These are phyloP conservation scores for Mycena vulgaris DNA, from an alignment of 768 basidiomycete species.

Conservation along the genomic window DNA sequence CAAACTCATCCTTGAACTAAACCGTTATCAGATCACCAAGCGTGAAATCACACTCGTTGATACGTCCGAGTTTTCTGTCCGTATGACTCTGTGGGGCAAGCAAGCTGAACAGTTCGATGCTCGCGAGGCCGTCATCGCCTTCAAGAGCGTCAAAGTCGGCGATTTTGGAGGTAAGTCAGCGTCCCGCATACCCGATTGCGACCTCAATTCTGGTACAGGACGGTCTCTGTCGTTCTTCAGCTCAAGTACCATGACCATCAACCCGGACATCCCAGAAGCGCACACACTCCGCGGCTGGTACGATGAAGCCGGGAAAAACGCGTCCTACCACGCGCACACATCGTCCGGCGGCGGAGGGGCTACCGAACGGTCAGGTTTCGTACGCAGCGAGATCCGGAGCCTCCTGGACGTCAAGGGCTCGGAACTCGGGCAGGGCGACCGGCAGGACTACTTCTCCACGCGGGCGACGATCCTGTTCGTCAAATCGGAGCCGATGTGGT, in stretches of 20 bases:
- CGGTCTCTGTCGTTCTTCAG: conserved; percentile 89
- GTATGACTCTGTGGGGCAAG: conserved; percentile 96
- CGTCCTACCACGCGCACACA: conserved; percentile 78
- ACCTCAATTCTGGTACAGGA: conserved; percentile 59
- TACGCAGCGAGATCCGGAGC: conserved; percentile 80
- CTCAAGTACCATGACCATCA: conserved; percentile 84
- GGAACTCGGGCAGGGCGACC: conserved; percentile 82
- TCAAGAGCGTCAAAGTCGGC: conserved; percentile 94
- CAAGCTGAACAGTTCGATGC: conserved; percentile 88
- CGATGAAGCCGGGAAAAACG: conserved; percentile 75
- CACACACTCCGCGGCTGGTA: conserved; percentile 94
- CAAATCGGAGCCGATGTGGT: conserved; percentile 84
- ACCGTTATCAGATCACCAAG: conserved; percentile 76
- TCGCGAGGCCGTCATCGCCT: conserved; percentile 83
- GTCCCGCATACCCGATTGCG: too few species aligned
- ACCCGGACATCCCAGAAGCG: conserved; percentile 94
- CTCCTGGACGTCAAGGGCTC: conserved; percentile 85
- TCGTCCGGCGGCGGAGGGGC: conserved; percentile 56
- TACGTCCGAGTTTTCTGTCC: conserved; percentile 80
- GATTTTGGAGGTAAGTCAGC: conserved; percentile 84
- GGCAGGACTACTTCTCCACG: conserved; percentile 83
- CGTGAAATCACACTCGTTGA: conserved; percentile 94
- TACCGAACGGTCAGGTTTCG: conserved; percentile 66
- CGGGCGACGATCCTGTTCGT: conserved; percentile 92
- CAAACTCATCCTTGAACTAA: conserved; percentile 15